Percentiles rank a stretch among this genome's conserved stretches.
phyloP scores from a whole-genome alignment of 169 alveolate genomes.

The Pseudocohnilembus persalinus region DNA sequence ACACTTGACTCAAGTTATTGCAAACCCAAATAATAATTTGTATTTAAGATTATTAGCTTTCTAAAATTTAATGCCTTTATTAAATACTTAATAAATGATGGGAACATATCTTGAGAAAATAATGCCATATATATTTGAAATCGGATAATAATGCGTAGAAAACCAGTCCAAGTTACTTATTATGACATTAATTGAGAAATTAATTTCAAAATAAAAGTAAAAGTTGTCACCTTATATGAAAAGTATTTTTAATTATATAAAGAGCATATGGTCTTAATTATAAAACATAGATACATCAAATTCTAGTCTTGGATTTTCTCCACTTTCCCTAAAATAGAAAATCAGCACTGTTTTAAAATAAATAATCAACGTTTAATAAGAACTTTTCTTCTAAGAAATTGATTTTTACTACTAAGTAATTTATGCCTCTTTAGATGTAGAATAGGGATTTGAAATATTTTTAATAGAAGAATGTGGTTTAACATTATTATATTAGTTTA shows the following conservation, averaged over 20 bases:
- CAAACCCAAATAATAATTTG: neutral
- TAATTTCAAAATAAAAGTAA: neutral
- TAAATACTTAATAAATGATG: neutral
- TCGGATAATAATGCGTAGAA: neutral
- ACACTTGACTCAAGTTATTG: neutral
- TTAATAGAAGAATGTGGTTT: neutral
- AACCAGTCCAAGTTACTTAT: neutral
- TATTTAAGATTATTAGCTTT: neutral
- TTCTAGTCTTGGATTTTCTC: neutral
- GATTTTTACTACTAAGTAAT: neutral
- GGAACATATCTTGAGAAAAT: neutral
- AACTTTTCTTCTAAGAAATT: neutral
- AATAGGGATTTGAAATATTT: too few species aligned
- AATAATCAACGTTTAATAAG: neutral
- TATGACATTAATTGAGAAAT: neutral
- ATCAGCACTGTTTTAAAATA: neutral
- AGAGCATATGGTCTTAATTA: neutral
- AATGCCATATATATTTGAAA: neutral
- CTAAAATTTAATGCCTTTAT: neutral
- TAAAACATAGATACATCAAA: neutral
- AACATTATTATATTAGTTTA: neutral
- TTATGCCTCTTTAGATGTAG: neutral
- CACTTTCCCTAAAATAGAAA: neutral
- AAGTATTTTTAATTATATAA: too few species aligned
- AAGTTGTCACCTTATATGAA: neutral